Evolutionary conservation across 208 protist species (phyloP).

Genomic region (Acanthamoeba castellanii): DNA sequence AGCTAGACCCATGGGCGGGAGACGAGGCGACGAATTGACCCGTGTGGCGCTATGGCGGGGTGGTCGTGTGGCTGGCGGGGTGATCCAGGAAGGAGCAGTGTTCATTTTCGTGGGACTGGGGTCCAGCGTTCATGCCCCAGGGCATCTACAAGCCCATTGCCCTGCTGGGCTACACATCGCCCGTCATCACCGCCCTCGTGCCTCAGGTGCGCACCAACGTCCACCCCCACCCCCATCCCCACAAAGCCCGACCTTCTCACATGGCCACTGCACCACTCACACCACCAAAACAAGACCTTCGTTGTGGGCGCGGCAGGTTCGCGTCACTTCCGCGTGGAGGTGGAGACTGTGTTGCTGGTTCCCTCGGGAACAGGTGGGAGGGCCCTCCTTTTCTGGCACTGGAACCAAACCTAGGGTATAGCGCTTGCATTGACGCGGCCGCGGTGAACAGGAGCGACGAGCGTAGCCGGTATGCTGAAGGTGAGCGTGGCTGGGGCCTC

Average conservation of each 20-base stretch:
- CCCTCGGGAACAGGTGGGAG: neutral
- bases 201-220: neutral
- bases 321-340: neutral
- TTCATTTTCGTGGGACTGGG: conserved; percentile 78
- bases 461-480: neutral
- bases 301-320: neutral
- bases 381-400: neutral
- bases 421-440: too few relatives aligned
- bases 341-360: neutral
- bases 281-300: neutral
- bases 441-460: neutral
- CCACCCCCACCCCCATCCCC: too few relatives aligned
- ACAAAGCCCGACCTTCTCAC: neutral
- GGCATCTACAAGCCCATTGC: conserved; percentile 67
- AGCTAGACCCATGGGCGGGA: too few relatives aligned
- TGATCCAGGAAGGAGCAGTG: conserved; percentile 72
- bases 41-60: neutral
- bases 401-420: neutral
- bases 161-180: conserved; percentile 1
- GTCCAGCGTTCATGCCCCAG: conserved; percentile 47
- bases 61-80: too few relatives aligned
- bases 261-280: neutral
- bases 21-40: too few relatives aligned
- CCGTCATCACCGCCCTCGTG: neutral
- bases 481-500: neutral